Percentiles rank a stretch among this genome's conserved stretches.
phyloP scores from a whole-genome alignment of 768 basidiomycete species.

The Bullera alba region DNA sequence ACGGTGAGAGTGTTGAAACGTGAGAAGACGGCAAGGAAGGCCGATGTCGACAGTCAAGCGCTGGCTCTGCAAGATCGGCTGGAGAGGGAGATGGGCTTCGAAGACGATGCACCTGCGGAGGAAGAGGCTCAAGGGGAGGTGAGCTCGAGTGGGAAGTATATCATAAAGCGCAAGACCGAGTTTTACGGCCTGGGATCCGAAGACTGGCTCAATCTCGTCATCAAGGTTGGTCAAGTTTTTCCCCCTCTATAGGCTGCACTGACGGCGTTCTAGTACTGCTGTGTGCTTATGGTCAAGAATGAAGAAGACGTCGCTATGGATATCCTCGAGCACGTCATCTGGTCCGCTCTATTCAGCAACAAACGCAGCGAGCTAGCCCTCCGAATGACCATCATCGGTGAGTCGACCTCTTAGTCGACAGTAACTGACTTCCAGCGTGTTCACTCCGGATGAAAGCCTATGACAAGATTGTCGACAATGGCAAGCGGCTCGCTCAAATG shows the following conservation, averaged over 20 bases:
- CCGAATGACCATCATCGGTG: conserved; percentile 69
- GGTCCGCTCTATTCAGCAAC: conserved; percentile 51
- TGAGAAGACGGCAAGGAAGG: conserved; percentile 16
- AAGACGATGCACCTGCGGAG: conserved; percentile 19
- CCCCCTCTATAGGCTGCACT: too few species aligned
- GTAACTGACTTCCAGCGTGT: conserved; percentile 52
- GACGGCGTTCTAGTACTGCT: conserved; percentile 39
- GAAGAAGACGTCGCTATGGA: conserved; percentile 41
- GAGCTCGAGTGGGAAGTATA: conserved; percentile 37
- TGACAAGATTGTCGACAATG: conserved; percentile 62
- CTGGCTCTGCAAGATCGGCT: conserved; percentile 45
- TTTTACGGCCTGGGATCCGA: conserved; percentile 79
- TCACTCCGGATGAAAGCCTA: conserved; percentile 58
- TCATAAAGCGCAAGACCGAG: conserved; percentile 52
- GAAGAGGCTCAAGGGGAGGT: conserved; percentile 2
- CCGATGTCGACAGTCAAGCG: conserved; percentile 41
- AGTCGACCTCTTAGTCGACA: conserved; percentile 33
- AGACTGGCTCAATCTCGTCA: conserved; percentile 74
- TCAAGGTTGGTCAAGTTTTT: conserved; percentile 60
- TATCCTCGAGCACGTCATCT: conserved; percentile 42
- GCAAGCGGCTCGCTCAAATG: conserved; percentile 63
- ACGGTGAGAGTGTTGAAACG: conserved; percentile 15
- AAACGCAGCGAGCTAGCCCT: conserved; percentile 61
- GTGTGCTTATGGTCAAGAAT: conserved; percentile 41
- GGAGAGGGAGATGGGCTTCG: conserved; percentile 41